Base-by-base conservation (phyloP, 2,329 filamentous ascomycete species). In the Xylariaceae sp. region DNA sequence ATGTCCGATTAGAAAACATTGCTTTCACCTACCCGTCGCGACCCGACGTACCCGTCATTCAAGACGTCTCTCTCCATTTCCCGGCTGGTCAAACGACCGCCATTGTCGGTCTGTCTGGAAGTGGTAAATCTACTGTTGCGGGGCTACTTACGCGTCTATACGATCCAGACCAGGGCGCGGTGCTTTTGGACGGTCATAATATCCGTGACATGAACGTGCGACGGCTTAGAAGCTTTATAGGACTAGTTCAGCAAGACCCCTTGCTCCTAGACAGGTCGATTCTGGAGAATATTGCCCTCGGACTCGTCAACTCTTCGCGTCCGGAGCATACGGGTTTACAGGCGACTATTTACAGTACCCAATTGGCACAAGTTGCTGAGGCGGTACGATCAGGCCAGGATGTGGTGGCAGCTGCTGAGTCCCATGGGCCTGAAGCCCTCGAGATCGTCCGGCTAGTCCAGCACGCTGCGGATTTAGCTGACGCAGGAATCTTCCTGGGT, bases 71-170 rank as follows among this genome's bases (percentile, higher is more conserved):
- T 42, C 48, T 65, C 4, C 50, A 57, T 34, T 57, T 67, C 42
- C 55, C 63, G 18, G 55, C 63, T 19, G 56, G 65, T 26, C 55
- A 66, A 45, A 57, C 56, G 19, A 76, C 73, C 0, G 73, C 73
- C 3, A 63, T 77, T 32, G 72, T 76, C 7, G 73, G 73, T 1
- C 58, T 69, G 4, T 73, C 69, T 3, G 73, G 73, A 3, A 69
- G 67, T 41, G 71, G 71, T 2, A 73, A 74, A 43, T 71, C 67
- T 12, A 73, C 71, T 0, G 59, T 78, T 52, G 72, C 76, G 2
- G 72, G 70, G 4, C 62, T 83, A 2, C 57, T 78, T 1, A 71
- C 76, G 29, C 66, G 81, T 29, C 68, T 83, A 24, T 82, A 84
- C 48, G 73, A 80, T 39, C 73, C 76, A 0, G 66, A 67, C 1